These are phyloP conservation scores for Globisporangium cederbergense DNA, from an alignment of 352 stramenopile genomes.

Conservation along the genomic window DNA sequence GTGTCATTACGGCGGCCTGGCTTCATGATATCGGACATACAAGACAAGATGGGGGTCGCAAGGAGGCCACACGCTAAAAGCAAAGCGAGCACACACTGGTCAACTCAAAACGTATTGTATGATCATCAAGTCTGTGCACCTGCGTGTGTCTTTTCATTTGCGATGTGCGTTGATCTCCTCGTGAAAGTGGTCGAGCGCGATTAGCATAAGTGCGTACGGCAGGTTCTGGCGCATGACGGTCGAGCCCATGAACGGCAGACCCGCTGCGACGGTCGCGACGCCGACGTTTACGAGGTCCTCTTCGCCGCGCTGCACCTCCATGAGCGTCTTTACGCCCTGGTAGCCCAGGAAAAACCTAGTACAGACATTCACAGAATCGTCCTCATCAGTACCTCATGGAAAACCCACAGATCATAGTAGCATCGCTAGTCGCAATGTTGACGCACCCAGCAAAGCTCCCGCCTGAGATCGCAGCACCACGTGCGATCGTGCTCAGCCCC, in stretches of 20 bases:
- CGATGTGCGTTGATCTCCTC: constrained; percentile 69
- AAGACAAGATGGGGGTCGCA: no score
- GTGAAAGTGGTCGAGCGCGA: constrained; percentile 78
- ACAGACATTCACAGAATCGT: no score
- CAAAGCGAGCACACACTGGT: neutral
- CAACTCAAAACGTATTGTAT: neutral
- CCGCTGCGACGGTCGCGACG: constrained; percentile 46
- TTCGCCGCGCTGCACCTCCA: constrained; percentile 52
- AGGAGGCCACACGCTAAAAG: no score
- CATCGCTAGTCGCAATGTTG: neutral
- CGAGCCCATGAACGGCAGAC: constrained; percentile 55
- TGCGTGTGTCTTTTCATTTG: constrained; percentile 15
- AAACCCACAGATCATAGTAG: no score
- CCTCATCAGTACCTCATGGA: no score
- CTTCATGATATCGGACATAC: no score
- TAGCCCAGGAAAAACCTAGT: constrained; percentile 76
- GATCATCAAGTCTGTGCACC: neutral
- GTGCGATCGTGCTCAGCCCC: constrained; percentile 39
- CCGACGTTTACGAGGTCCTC: constrained; percentile 60
- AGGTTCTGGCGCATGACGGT: constrained; percentile 71
- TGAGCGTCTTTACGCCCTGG: constrained; percentile 67
- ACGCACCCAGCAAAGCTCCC: constrained; percentile 55
- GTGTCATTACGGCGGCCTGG: no score
- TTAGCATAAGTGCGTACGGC: constrained; percentile 72
- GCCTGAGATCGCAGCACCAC: constrained; percentile 53